These are phyloP conservation scores for Suhomyces bribrorum DNA, from an alignment of 1,139 yeast genomes.

Conservation along the genomic window DNA sequence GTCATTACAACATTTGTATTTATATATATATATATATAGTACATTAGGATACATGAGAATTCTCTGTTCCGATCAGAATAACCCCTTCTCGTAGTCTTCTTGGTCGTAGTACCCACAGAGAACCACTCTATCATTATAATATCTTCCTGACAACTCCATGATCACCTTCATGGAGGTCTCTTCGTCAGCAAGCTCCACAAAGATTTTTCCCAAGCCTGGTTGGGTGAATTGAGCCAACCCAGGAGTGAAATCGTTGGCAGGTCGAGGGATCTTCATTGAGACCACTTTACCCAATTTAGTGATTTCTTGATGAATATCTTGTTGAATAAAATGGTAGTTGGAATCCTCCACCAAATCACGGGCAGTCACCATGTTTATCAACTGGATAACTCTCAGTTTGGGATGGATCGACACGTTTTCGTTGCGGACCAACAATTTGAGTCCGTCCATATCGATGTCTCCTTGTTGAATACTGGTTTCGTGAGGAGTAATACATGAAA, in stretches of 20 bases:
- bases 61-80: slow-evolving; percentile 16
- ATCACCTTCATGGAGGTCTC: slow-evolving; percentile 60
- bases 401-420: slow-evolving; percentile 39
- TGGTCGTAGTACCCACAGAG: slow-evolving; percentile 65
- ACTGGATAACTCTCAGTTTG: slow-evolving; percentile 58
- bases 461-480: slow-evolving; percentile 40
- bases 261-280: slow-evolving; percentile 66
- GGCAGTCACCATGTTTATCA: slow-evolving; percentile 66
- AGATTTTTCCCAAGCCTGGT: slow-evolving; percentile 73
- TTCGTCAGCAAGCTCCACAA: slow-evolving; percentile 58
- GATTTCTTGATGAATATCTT: slow-evolving; percentile 57
- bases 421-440: slow-evolving; percentile 36
- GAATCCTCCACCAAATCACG: slow-evolving; percentile 60
- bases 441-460: slow-evolving; percentile 33
- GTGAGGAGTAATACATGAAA: slow-evolving; percentile 35
- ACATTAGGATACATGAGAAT: too few relatives aligned
- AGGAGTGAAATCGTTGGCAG: slow-evolving; percentile 51
- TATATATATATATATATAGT: too few relatives aligned
- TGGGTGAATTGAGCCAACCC: slow-evolving; percentile 46
- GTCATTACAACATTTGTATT: too few relatives aligned
- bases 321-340: slow-evolving; percentile 49
- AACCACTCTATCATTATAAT: slow-evolving; percentile 69
- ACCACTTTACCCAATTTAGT: slow-evolving; percentile 53
- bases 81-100: slow-evolving; percentile 48
- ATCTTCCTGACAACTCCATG: slow-evolving; percentile 63